These are phyloP conservation scores for Xylaria polymorpha DNA, from an alignment of 2,329 filamentous ascomycete genomes.

Conservation along the genomic window DNA sequence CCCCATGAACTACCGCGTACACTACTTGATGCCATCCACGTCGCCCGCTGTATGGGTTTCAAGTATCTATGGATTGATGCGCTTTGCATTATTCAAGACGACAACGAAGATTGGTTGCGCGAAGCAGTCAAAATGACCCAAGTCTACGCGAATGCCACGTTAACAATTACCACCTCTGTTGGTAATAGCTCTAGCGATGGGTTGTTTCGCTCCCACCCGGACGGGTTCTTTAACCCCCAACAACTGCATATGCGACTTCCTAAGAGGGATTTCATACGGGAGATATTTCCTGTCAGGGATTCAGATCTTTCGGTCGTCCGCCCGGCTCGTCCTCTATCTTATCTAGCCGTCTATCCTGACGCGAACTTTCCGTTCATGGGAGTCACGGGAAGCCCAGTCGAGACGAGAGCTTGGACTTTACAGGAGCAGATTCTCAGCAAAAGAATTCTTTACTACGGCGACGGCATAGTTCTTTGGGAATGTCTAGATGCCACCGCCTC, in stretches of 20 bases:
- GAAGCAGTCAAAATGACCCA: slow-evolving; percentile 22
- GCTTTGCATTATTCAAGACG: slow-evolving; percentile 24
- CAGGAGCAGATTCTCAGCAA: slow-evolving; percentile 5
- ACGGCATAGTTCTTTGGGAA: slow-evolving; percentile 19
- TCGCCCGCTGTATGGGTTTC: slow-evolving; percentile 12
- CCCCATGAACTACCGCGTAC: neutral
- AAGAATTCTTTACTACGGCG: slow-evolving; percentile 17
- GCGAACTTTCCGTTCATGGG: slow-evolving; percentile 17
- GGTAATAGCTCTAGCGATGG: slow-evolving; percentile 5
- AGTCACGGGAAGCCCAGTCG: slow-evolving; percentile 6
- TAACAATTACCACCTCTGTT: slow-evolving; percentile 20
- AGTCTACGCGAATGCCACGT: slow-evolving; percentile 21
- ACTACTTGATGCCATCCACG: slow-evolving; percentile 14
- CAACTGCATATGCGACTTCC: neutral
- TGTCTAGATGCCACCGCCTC: slow-evolving; percentile 13
- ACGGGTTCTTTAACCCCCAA: slow-evolving; percentile 1
- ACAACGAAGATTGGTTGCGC: slow-evolving; percentile 18
- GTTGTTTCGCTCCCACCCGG: neutral
- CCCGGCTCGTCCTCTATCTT: slow-evolving; percentile 6
- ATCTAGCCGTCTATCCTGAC: slow-evolving; percentile 18
- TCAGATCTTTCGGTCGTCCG: neutral
- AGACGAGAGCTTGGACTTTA: slow-evolving; percentile 14
- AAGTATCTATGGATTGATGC: slow-evolving; percentile 26
- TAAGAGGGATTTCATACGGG: neutral
- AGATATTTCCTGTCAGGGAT: neutral